Evolutionary conservation across 768 basidiomycete genomes (phyloP).

Genomic region (Leccinum broughii): DNA sequence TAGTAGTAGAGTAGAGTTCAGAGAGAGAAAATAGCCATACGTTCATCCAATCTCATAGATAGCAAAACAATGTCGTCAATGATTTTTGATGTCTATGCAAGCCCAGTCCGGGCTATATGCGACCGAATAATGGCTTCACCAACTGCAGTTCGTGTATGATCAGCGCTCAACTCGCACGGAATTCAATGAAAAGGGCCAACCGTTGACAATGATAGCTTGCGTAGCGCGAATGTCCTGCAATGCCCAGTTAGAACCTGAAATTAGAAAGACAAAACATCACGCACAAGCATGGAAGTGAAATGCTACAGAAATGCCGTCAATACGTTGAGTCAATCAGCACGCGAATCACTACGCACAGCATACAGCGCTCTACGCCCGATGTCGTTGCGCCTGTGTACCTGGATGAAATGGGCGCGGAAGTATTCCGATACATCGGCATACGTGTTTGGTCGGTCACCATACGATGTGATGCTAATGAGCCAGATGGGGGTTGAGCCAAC

Average conservation of each 20-base stretch:
- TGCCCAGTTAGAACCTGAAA: not conserved
- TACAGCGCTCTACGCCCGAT: slow-evolving; percentile 58
- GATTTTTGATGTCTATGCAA: slow-evolving; percentile 23
- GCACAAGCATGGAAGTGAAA: slow-evolving; percentile 69
- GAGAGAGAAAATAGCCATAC: slow-evolving; percentile 4
- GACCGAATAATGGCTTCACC: slow-evolving; percentile 68
- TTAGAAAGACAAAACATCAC: slow-evolving; percentile 16
- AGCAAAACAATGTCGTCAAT: slow-evolving; percentile 1
- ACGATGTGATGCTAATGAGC: slow-evolving; percentile 66
- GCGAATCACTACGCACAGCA: slow-evolving; percentile 49
- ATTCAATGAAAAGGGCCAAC: slow-evolving; percentile 35
- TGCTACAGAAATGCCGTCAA: slow-evolving; percentile 43
- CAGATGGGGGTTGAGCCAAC: not conserved
- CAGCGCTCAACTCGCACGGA: slow-evolving; percentile 4
- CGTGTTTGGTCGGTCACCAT: slow-evolving; percentile 68
- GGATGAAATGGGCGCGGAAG: slow-evolving; percentile 82
- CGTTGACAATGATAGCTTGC: slow-evolving; percentile 62
- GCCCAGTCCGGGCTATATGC: slow-evolving; percentile 57
- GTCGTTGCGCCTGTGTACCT: slow-evolving; percentile 70
- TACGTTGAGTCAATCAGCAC: slow-evolving; percentile 1
- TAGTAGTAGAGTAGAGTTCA: slow-evolving; percentile 20
- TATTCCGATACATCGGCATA: slow-evolving; percentile 73
- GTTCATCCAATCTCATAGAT: slow-evolving; percentile 17
- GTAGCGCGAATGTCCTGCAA: slow-evolving; percentile 65
- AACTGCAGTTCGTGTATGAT: slow-evolving; percentile 37